Percentiles rank a stretch among this genome's conserved stretches.
Evolutionary conservation across 805 yeast genomes (phyloP).

Genomic region (Wickerhamiella domercqiae): DNA sequence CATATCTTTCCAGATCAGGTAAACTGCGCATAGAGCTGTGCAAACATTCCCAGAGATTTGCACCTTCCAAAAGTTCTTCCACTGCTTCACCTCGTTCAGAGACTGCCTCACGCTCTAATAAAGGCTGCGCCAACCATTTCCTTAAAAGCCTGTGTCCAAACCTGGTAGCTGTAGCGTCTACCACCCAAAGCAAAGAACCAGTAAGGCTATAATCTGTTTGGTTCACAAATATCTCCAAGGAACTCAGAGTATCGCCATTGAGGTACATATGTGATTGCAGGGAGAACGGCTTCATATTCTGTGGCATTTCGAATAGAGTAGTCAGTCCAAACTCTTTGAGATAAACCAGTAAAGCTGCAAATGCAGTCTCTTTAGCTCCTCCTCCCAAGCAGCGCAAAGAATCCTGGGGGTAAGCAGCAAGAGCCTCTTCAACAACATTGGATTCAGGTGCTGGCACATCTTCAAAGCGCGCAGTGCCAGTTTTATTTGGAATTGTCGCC

Average conservation of each 20-base stretch:
- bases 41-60: slow-evolving; percentile 19
- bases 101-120: slow-evolving; percentile 38
- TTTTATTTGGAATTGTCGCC: slow-evolving; percentile 1
- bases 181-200: slow-evolving; percentile 67
- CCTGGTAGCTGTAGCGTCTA: slow-evolving; percentile 66
- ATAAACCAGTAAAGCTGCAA: slow-evolving; percentile 22
- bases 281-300: slow-evolving; percentile 39
- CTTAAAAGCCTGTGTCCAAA: slow-evolving; percentile 56
- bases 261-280: slow-evolving; percentile 35
- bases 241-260: slow-evolving; percentile 49
- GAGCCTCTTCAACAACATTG: background rate
- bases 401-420: background rate
- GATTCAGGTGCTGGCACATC: background rate
- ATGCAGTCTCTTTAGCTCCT: background rate
- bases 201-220: slow-evolving; percentile 36
- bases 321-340: slow-evolving; percentile 49
- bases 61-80: slow-evolving; percentile 26
- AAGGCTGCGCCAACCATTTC: slow-evolving; percentile 65
- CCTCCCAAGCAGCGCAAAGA: background rate
- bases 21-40: slow-evolving; percentile 20
- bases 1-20: slow-evolving; percentile 45
- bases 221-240: slow-evolving; percentile 62
- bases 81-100: slow-evolving; percentile 50
- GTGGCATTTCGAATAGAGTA: slow-evolving; percentile 35
- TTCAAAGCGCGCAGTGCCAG: background rate